These are phyloP conservation scores for Akanthomyces dipterigenus DNA, from an alignment of 2,329 filamentous ascomycete genomes.

Conservation along the genomic window DNA sequence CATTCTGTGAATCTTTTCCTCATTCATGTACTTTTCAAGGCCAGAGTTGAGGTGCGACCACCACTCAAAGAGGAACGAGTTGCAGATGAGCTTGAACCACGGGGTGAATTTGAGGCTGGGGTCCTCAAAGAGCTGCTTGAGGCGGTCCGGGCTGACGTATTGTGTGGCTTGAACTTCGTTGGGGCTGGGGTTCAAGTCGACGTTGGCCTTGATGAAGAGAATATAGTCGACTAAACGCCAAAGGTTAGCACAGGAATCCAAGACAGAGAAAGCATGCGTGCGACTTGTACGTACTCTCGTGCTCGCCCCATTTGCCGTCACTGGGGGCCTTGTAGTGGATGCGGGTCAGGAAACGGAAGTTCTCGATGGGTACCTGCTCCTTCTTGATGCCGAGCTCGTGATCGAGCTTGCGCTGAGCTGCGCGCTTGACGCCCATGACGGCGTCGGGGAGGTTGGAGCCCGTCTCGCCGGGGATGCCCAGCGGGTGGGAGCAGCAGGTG, in stretches of 20 bases:
- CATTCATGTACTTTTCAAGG: conserved; percentile 78
- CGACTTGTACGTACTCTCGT: conserved; percentile 69
- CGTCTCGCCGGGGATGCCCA: conserved; percentile 86
- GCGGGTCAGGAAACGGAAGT: conserved; percentile 89
- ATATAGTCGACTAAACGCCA: conserved; percentile 79
- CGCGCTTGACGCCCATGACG: conserved; percentile 79
- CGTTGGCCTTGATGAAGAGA: conserved; percentile 91
- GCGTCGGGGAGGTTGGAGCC: conserved; percentile 75
- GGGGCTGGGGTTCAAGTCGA: conserved; percentile 71
- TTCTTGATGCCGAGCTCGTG: conserved; percentile 91
- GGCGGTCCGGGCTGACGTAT: conserved; percentile 75
- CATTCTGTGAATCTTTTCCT: conserved; percentile 87
- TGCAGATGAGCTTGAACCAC: conserved; percentile 99
- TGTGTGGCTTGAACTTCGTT: conserved; percentile 85
- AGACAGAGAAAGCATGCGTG: not conserved
- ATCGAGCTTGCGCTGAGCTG: conserved; percentile 85
- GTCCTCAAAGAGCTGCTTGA: conserved; percentile 81
- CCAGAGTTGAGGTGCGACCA: conserved; percentile 79
- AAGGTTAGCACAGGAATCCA: not conserved
- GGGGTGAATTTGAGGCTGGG: conserved; percentile 81
- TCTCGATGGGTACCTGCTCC: conserved; percentile 80
- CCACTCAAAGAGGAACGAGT: conserved; percentile 97
- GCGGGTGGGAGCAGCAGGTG: conserved; percentile 96
- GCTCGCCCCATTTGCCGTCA: conserved; percentile 97
- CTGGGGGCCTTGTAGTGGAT: conserved; percentile 98